A percentile compares a stretch with the other conserved stretches of the same genome.
phyloP scores from a whole-genome alignment of 2,329 filamentous ascomycete genomes.

The Fusarium ramigenum region DNA sequence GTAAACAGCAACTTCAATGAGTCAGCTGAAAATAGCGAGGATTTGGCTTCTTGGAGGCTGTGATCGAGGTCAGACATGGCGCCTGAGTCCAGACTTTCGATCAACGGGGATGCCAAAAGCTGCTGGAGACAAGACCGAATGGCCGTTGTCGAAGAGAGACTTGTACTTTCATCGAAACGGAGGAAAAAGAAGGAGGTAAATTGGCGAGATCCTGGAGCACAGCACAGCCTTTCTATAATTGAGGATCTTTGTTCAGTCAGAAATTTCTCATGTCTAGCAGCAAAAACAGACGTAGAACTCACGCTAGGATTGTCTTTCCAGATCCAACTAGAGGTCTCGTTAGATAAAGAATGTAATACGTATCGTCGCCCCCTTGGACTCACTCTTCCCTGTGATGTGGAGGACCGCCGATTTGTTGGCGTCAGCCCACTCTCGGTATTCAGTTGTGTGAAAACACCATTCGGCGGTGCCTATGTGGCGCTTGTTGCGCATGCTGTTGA shows the following conservation, averaged over 20 bases:
- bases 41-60: background rate
- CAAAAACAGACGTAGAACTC: background rate
- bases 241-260: background rate
- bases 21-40: background rate
- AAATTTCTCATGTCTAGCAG: no score
- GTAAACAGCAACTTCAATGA: background rate
- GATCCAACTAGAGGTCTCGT: constrained; percentile 6
- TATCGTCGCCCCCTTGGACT: no score
- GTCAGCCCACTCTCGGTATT: constrained; percentile 4
- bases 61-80: background rate
- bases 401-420: background rate
- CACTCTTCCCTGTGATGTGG: constrained; percentile 27
- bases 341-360: no score
- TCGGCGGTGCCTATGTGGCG: constrained; percentile 17
- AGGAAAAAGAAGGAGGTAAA: background rate
- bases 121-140: background rate
- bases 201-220: background rate
- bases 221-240: background rate
- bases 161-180: background rate
- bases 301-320: constrained; percentile 25
- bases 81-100: rapidly evolving
- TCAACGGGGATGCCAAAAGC: background rate
- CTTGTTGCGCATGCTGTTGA: constrained; percentile 15
- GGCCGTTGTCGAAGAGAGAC: background rate
- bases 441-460: background rate